These are phyloP conservation scores for Brassica juncea DNA, from an alignment of 345 rosid genomes.

Conservation along the genomic window DNA sequence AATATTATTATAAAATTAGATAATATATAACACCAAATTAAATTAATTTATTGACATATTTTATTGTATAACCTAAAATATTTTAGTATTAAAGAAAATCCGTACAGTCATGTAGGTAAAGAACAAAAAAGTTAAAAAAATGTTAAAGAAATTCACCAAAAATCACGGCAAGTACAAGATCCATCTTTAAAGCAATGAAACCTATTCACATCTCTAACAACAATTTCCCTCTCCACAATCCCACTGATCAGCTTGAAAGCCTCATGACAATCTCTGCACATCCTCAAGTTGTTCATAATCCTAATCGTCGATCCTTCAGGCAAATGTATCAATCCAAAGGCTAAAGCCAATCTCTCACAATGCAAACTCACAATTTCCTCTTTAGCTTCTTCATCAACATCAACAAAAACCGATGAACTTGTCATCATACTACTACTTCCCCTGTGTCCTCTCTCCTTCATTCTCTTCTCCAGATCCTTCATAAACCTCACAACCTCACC, in stretches of 20 bases:
- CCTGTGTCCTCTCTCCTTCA: constrained; percentile 58
- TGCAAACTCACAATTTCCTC: constrained; percentile 61
- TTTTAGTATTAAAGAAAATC: too few relatives aligned
- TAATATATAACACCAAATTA: too few relatives aligned
- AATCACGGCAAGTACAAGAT: constrained; percentile 61
- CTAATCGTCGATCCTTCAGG: constrained; percentile 50
- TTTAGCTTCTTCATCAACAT: constrained; percentile 67
- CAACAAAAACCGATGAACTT: constrained; percentile 54
- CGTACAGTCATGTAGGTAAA: too few relatives aligned
- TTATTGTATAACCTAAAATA: too few relatives aligned
- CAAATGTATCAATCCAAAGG: constrained; percentile 53
- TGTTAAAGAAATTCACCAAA: constrained; percentile 48
- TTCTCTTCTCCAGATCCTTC: constrained; percentile 55
- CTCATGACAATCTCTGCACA: constrained; percentile 72
- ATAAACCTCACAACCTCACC: constrained; percentile 48
- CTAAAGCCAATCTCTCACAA: constrained; percentile 75
- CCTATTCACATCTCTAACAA: constrained; percentile 75
- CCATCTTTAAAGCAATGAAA: constrained; percentile 69
- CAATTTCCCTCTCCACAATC: constrained; percentile 57
- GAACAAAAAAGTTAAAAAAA: neutral
- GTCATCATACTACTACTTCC: constrained; percentile 49
- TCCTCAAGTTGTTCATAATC: constrained; percentile 73
- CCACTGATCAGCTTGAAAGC: constrained; percentile 69
- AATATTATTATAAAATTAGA: too few relatives aligned
- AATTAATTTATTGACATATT: too few relatives aligned